Evolutionary conservation across 2,329 filamentous ascomycete species (phyloP).

Genomic region (Ophiostoma ips): DNA sequence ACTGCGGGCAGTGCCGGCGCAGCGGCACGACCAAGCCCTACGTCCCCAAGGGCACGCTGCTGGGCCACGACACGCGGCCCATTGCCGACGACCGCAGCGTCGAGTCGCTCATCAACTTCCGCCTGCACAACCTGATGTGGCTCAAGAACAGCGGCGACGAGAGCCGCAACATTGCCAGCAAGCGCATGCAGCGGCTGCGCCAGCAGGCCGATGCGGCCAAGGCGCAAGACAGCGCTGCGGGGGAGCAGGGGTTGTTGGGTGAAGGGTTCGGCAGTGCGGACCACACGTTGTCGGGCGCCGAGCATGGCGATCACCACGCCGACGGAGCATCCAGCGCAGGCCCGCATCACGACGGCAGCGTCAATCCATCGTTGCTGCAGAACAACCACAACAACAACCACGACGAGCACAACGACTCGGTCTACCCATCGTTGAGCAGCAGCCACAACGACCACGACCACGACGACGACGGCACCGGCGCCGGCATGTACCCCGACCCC

Average conservation of each 20-base stretch:
- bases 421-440: background rate
- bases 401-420: background rate
- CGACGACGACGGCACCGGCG: background rate
- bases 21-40: conserved; percentile 58
- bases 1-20: conserved; percentile 66
- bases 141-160: conserved; percentile 48
- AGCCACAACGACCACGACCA: conserved; percentile 14
- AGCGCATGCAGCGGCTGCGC: conserved; percentile 41
- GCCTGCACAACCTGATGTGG: conserved; percentile 77
- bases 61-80: conserved; percentile 82
- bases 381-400: no score
- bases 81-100: conserved; percentile 86
- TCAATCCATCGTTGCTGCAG: conserved; percentile 1
- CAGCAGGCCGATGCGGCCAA: conserved; percentile 44
- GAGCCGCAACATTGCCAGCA: conserved; percentile 41
- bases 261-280: background rate
- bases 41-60: conserved; percentile 69
- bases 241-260: background rate
- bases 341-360: background rate
- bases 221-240: conserved; percentile 27
- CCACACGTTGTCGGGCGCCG: no score
- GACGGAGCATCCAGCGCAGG: background rate
- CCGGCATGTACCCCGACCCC: background rate
- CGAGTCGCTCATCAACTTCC: conserved; percentile 82
- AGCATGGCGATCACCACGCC: background rate